phyloP scores from a whole-genome alignment of 2,329 filamentous ascomycete genomes.

The Phyllachora maydis region DNA sequence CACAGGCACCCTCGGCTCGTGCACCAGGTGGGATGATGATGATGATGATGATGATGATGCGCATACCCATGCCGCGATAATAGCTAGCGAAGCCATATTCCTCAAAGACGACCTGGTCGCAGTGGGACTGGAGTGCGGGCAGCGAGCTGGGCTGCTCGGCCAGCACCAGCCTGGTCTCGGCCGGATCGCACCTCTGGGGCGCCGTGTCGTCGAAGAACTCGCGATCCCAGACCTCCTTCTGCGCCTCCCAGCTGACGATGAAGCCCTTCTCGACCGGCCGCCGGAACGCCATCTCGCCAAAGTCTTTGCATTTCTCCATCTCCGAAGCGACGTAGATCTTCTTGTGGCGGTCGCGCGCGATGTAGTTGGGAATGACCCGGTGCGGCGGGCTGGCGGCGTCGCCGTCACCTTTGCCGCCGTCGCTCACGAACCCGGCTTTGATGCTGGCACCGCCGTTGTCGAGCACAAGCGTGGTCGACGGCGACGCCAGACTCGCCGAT shows the following conservation, averaged over 20 bases:
- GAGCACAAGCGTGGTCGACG: slow-evolving; percentile 56
- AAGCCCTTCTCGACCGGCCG: slow-evolving; percentile 88
- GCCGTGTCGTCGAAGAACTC: slow-evolving; percentile 57
- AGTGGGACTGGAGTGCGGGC: slow-evolving; percentile 64
- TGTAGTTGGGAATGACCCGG: slow-evolving; percentile 64
- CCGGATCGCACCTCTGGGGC: slow-evolving; percentile 50
- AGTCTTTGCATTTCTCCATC: slow-evolving; percentile 62
- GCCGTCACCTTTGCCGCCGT: too few relatives aligned
- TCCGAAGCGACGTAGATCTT: slow-evolving; percentile 66
- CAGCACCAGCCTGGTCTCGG: slow-evolving; percentile 65
- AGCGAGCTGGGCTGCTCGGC: slow-evolving; percentile 74
- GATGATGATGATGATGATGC: too few relatives aligned
- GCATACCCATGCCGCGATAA: slow-evolving; percentile 50
- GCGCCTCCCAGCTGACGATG: slow-evolving; percentile 87
- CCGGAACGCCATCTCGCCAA: slow-evolving; percentile 71
- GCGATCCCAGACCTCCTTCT: slow-evolving; percentile 90
- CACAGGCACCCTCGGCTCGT: too few relatives aligned
- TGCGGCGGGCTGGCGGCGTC: slow-evolving; percentile 29
- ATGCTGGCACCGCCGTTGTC: slow-evolving; percentile 87
- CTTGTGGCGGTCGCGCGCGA: slow-evolving; percentile 64
- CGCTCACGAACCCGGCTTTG: slow-evolving; percentile 65
- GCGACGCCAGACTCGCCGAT: slow-evolving; percentile 25
- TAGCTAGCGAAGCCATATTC: slow-evolving; percentile 88
- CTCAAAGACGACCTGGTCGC: slow-evolving; percentile 93
- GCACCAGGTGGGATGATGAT: too few relatives aligned